These are phyloP conservation scores for Ceratocystis colombiana DNA, from an alignment of 2,329 filamentous ascomycete species.

Conservation along the genomic window DNA sequence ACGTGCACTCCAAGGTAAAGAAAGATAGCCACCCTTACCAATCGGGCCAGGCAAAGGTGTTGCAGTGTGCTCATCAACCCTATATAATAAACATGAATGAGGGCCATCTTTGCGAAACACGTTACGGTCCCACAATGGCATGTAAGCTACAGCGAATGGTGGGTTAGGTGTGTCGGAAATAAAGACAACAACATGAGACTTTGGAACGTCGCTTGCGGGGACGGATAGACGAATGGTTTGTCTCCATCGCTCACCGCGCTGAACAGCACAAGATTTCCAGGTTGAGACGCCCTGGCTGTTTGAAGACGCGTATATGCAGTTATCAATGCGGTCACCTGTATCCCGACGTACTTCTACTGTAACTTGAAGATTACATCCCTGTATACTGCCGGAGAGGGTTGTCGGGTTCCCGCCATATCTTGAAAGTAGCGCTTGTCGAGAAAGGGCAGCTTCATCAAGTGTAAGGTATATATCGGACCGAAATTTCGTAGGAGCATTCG, in stretches of 20 bases:
- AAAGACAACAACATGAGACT: constrained; percentile 80
- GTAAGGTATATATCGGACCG: constrained; percentile 94
- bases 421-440: constrained; percentile 61
- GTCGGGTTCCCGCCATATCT: constrained; percentile 64
- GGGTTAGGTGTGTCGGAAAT: constrained; percentile 76
- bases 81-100: constrained; percentile 74
- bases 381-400: constrained; percentile 51
- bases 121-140: constrained; percentile 85
- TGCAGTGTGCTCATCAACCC: constrained; percentile 82
- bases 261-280: constrained; percentile 75
- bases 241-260: constrained; percentile 74
- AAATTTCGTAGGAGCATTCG: constrained; percentile 75
- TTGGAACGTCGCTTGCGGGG: constrained; percentile 65
- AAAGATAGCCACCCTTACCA: constrained; percentile 79
- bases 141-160: constrained; percentile 83
- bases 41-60: constrained; percentile 49
- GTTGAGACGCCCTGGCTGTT: constrained; percentile 69
- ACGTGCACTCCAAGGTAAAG: constrained; percentile 65
- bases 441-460: constrained; percentile 65
- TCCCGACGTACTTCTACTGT: constrained; percentile 77
- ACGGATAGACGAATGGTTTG: constrained; percentile 77
- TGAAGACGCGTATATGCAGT: constrained; percentile 77
- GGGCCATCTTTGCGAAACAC: constrained; percentile 81
- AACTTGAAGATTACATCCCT: constrained; percentile 69
- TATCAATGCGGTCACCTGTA: constrained; percentile 71